These are phyloP conservation scores for Ceratocystis ficicola DNA, from an alignment of 2,329 filamentous ascomycete species.

Conservation along the genomic window DNA sequence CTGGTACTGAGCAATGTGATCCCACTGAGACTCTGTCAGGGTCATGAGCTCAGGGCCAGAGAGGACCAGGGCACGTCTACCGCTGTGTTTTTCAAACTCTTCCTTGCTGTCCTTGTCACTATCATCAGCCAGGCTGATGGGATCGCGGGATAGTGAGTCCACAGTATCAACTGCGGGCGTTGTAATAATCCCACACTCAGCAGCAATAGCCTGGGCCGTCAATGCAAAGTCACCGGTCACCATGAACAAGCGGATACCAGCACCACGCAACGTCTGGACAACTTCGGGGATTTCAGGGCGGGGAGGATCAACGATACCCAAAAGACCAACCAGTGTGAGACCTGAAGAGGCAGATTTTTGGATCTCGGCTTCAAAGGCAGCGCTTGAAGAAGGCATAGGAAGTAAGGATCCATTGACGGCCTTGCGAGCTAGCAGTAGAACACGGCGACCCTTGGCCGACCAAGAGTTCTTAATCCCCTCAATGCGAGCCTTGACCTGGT, in stretches of 20 bases:
- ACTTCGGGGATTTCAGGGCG: conserved; percentile 79
- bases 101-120: conserved; percentile 25
- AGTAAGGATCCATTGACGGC: conserved; percentile 61
- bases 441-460: conserved; percentile 80
- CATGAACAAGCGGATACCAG: conserved; percentile 91
- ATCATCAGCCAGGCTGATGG: conserved; percentile 50
- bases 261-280: conserved; percentile 77
- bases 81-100: conserved; percentile 24
- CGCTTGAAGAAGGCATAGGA: conserved; percentile 62
- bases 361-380: conserved; percentile 69
- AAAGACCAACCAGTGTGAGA: conserved; percentile 85
- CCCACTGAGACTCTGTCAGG: conserved; percentile 58
- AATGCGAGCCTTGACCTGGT: conserved; percentile 56
- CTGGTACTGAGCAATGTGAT: conserved; percentile 49
- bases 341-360: conserved; percentile 70
- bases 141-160: conserved; percentile 40
- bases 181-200: conserved; percentile 73
- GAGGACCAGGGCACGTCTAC: conserved; percentile 45
- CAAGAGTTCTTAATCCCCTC: conserved; percentile 75
- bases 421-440: conserved; percentile 82
- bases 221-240: conserved; percentile 89
- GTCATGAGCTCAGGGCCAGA: conserved; percentile 53
- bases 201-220: conserved; percentile 68
- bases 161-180: conserved; percentile 40
- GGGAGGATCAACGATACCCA: conserved; percentile 93